A percentile compares a stretch with the other conserved stretches of the same genome.
These are phyloP conservation scores for Letharia columbiana DNA, from an alignment of 495 filamentous ascomycete genomes.

Conservation along the genomic window DNA sequence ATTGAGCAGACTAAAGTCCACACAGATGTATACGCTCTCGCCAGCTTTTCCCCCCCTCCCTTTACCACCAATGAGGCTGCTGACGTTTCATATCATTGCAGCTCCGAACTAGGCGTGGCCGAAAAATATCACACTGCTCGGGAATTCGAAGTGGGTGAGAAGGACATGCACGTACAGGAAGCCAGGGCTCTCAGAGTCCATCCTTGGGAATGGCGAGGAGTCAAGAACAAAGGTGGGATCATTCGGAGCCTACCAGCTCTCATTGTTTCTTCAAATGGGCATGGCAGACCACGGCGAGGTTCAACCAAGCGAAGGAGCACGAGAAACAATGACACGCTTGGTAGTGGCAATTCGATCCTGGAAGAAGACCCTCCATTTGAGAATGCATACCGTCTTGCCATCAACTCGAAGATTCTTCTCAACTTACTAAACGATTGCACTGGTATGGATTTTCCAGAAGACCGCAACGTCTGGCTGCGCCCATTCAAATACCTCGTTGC, in stretches of 20 bases:
- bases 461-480: not conserved
- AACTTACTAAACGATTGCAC: not conserved
- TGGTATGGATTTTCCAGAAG: constrained; percentile 1
- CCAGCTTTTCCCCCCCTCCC: not conserved
- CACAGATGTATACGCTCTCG: not conserved
- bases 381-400: not conserved
- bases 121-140: not conserved
- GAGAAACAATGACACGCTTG: not conserved
- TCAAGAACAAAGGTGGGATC: not conserved
- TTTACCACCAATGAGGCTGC: too few relatives aligned
- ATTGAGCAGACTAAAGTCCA: not conserved
- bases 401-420: not conserved
- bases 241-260: not conserved
- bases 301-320: not conserved
- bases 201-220: not conserved
- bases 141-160: not conserved
- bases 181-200: not conserved
- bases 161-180: not conserved
- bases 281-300: not conserved
- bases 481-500: constrained; percentile 10
- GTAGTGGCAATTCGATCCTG: not conserved
- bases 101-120: too few relatives aligned
- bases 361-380: not conserved
- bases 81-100: too few relatives aligned
- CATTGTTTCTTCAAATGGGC: not conserved